Evolutionary conservation across 176 grass and related monocot species (phyloP), one percentile per base, ranked within the genome.

Genomic region (Oryza brachyantha): DNA sequence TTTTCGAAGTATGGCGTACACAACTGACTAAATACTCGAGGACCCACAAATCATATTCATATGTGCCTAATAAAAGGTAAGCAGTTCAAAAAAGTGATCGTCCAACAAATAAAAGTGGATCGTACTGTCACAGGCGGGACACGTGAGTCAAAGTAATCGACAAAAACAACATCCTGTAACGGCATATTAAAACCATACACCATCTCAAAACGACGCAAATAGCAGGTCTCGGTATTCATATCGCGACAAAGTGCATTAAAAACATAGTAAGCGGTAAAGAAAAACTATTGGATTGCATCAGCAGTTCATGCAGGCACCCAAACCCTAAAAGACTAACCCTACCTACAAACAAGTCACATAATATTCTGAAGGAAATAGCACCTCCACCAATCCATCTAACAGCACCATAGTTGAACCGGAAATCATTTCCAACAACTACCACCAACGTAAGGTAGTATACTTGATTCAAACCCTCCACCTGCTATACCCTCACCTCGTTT

Each of bases 261-360:
- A 78, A 52, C 39, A 66, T 10, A 24, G 28, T 52, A 28, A 61
- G n/a, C 7, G 62, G 34, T 26, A 62, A 29, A 36, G 55, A 61
- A 42, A 61, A 28, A 3, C 17, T 45, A 67, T 66, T 37, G 6
- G 62, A 55, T 31, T 0, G n/a, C 29, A 28, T 37, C 54, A 4
- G 34, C n/a, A 26, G 26, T 12, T 27, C 59, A 58, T 29, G 25
- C 34, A 59, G 55, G 66, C 29, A 61, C n/a, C 14, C 0, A 62
- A 84, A 84, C 63, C 72, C 52, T 68, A 31, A 57, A 26, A 75
- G 22, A 29, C 27, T 13, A 46, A 74, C 66, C 66, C 21, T 54
- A 22, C 69, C 13, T 7, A 43, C 45, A n/a, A 24, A 35, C 74
- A 37, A 70, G 5, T 14, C 52, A 28, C 32, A 46, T 13, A 7